Percentiles rank a stretch among this genome's conserved stretches.
Conservation (phyloP, 306 rosid species). For the Corylus americana region DNA sequence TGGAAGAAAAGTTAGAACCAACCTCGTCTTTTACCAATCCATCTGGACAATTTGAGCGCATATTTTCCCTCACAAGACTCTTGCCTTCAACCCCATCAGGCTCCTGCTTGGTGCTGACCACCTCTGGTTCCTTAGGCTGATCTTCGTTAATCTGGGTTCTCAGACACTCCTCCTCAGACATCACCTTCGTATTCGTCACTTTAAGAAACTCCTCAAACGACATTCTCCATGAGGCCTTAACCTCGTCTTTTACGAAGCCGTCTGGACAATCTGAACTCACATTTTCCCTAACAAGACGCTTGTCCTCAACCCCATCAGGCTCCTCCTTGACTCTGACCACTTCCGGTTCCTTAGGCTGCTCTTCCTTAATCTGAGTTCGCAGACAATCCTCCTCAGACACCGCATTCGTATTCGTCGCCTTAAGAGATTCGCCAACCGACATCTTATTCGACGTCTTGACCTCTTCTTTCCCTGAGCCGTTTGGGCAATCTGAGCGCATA, state of each 20-base stretch:
- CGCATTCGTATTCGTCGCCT: constrained; percentile 30
- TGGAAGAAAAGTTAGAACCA: background rate
- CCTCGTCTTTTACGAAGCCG: background rate
- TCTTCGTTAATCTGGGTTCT: constrained; percentile 20
- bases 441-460: background rate
- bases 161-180: constrained; percentile 20
- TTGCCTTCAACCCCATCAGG: background rate
- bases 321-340: constrained; percentile 10
- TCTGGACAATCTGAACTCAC: background rate
- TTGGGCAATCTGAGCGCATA: background rate
- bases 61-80: background rate
- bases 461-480: background rate
- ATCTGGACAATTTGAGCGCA: background rate
- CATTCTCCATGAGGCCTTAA: background rate
- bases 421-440: constrained; percentile 33
- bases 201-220: constrained; percentile 33
- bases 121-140: background rate
- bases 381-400: constrained; percentile 32
- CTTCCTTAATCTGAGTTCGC: constrained; percentile 18
- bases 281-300: background rate
- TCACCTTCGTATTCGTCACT: constrained; percentile 31
- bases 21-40: background rate
- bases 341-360: background rate
- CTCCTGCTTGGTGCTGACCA: constrained; percentile 6
- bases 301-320: background rate